Base-by-base conservation (phyloP, 768 basidiomycete species). In the Mycena polygramma region DNA sequence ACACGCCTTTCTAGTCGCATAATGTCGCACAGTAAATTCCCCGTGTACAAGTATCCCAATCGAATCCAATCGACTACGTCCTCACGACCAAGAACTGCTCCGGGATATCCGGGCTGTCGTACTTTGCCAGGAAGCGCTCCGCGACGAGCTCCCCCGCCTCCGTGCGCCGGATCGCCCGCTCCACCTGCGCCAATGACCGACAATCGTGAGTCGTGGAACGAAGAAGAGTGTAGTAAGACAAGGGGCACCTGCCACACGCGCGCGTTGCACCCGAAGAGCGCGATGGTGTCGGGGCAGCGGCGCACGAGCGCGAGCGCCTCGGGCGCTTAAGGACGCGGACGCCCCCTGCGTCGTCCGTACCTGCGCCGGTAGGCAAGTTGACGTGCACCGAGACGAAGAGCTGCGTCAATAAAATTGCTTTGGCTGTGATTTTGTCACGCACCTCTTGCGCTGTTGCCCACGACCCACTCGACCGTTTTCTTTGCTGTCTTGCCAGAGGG, bases 161-260 rank as follows among this genome's bases (percentile, higher is more conserved):
- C 19, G 81, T 79, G 11, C 77, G 68, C 3, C 74, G 58, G 14
- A 88, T 80, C 19, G 71, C 74, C 46, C 87, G 81, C 63, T 82
- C 80, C 43, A 92, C 84, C 91, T n/a, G n/a, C n/a, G n/a, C n/a
- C n/a, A n/a, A n/a, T n/a, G n/a, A n/a, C n/a, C n/a, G n/a, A n/a
- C n/a, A n/a, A n/a, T n/a, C n/a, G n/a, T n/a, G n/a, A n/a, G n/a
- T n/a, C n/a, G n/a, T n/a, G n/a, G n/a, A n/a, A n/a, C n/a, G n/a
- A n/a, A n/a, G n/a, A n/a, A n/a, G n/a, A n/a, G n/a, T n/a, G n/a
- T n/a, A n/a, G n/a, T n/a, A n/a, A n/a, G n/a, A n/a, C n/a, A n/a
- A n/a, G n/a, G n/a, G n/a, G 76, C 67, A 92, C 93, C 85, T 92
- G 87, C 90, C 91, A 93, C 1, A 92, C 92, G 45, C 82, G 83